A percentile compares a stretch with the other conserved stretches of the same genome.
Conservation (phyloP, 2,329 filamentous ascomycete genomes). For the Aspergillus calidoustus region DNA sequence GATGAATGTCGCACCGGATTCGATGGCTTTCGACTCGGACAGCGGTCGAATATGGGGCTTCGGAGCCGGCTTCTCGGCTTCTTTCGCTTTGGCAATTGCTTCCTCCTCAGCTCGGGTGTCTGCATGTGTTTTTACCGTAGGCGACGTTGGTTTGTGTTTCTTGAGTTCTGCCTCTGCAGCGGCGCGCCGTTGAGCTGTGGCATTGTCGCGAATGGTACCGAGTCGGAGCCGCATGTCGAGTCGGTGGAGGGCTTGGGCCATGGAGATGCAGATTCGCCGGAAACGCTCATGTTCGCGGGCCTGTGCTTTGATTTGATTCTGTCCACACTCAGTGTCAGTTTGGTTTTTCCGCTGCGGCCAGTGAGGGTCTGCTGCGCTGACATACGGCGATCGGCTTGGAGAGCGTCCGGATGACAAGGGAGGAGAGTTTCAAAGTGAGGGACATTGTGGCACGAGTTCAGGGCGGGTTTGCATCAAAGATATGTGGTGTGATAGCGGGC, state of each 20-base stretch:
- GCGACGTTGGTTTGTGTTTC: constrained; percentile 56
- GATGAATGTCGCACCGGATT: constrained; percentile 71
- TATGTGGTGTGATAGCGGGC: background rate
- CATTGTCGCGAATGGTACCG: constrained; percentile 66
- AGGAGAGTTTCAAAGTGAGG: constrained; percentile 68
- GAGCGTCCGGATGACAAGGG: constrained; percentile 66
- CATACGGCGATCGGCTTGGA: constrained; percentile 70
- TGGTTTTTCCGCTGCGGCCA: background rate
- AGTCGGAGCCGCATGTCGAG: constrained; percentile 71
- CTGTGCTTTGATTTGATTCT: constrained; percentile 71
- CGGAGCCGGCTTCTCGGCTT: constrained; percentile 52
- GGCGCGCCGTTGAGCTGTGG: constrained; percentile 52
- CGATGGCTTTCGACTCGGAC: constrained; percentile 70
- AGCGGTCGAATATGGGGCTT: constrained; percentile 65
- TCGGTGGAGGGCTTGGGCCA: constrained; percentile 67
- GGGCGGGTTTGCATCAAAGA: background rate
- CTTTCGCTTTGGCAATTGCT: constrained; percentile 50
- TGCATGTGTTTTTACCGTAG: constrained; percentile 66
- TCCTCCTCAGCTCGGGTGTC: constrained; percentile 62
- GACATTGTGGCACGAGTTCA: constrained; percentile 54
- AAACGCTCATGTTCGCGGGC: constrained; percentile 72
- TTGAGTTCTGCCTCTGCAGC: constrained; percentile 60
- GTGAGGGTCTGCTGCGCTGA: constrained; percentile 12
- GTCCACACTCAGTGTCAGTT: constrained; percentile 30
- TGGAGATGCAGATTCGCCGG: constrained; percentile 62